Evolutionary conservation across 257 asterid genomes (phyloP), one percentile per base, ranked within the genome.

Genomic region (Mitragyna speciosa): DNA sequence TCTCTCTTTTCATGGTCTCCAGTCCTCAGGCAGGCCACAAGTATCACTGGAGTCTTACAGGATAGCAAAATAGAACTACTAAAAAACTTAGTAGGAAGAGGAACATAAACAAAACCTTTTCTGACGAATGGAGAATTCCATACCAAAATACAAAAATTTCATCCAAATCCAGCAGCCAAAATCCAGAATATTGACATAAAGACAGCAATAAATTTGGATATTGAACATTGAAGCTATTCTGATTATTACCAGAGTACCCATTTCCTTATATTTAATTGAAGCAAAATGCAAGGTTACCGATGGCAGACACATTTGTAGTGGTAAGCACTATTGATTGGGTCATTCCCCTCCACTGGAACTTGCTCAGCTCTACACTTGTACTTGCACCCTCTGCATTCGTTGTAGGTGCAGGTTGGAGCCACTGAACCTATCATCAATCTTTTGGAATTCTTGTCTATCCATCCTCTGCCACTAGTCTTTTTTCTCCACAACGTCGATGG

Each of bases 261-360:
- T 36, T 26, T 24, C 56, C 48, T 65, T 69, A 20, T 69, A 69
- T 15, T 48, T 10, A 52, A n/a, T 71, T 51, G 70, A 68, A 41
- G 59, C 77, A 56, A 79, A 71, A 72, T 59, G 26, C 75, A 14
- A 48, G 48, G 54, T 87, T 87, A 89, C 84, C 95, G 89, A 73
- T 92, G 97, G 72, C 98, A 95, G 12, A 93, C 92, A 82, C 99
- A 95, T 85, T 87, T 93, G 90, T 93, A 95, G 82, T 91, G 97
- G 71, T 95, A 95, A 0, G 97, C 88, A 72, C 96, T 95, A 85
- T 95, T 86, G 11, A 90, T 88, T 2, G 99, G 99, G 73, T 95
- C 98, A 56, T 93, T 95, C n/a, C 97, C 97, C 41, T 93, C 97
- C 2, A 95, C 94, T 0, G 99, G 98, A 63, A 95, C 99, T 87